These are phyloP conservation scores for Curvularia sp. DNA, from an alignment of 2,329 filamentous ascomycete genomes.

Conservation along the genomic window DNA sequence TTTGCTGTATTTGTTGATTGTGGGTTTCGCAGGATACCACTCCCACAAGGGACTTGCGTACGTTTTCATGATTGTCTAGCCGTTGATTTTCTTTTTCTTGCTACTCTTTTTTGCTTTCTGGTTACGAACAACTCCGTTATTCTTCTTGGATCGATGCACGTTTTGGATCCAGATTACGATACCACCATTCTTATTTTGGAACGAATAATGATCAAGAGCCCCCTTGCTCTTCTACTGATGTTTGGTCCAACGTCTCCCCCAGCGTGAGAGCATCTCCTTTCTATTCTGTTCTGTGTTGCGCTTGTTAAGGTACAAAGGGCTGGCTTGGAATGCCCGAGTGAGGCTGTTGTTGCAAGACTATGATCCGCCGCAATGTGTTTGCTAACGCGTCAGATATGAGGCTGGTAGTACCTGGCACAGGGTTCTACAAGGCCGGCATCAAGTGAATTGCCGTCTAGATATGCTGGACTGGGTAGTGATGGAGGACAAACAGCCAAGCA, in stretches of 20 bases:
- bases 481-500: slow-evolving; percentile 17
- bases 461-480: not conserved
- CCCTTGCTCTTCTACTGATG: slow-evolving; percentile 14
- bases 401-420: slow-evolving; percentile 5
- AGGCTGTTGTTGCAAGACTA: slow-evolving; percentile 10
- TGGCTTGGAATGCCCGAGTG: not conserved
- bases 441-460: not conserved
- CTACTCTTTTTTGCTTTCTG: slow-evolving; percentile 5
- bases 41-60: slow-evolving; percentile 6
- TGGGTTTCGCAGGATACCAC: slow-evolving; percentile 12
- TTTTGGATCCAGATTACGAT: slow-evolving; percentile 21
- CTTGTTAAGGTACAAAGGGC: not conserved
- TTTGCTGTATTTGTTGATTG: slow-evolving; percentile 32
- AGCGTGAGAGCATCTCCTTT: slow-evolving; percentile 8
- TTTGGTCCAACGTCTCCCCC: slow-evolving; percentile 10
- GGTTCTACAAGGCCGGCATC: not conserved
- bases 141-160: slow-evolving; percentile 15
- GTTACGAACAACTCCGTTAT: slow-evolving; percentile 10
- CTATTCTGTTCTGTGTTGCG: not conserved
- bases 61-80: slow-evolving; percentile 4
- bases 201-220: slow-evolving; percentile 31
- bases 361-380: slow-evolving; percentile 3
- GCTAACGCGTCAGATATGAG: slow-evolving; percentile 7
- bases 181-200: slow-evolving; percentile 21
- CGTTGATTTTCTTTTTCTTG: not conserved